These are phyloP conservation scores for Mycena olivaceomarginata DNA, from an alignment of 768 basidiomycete species.

Conservation along the genomic window DNA sequence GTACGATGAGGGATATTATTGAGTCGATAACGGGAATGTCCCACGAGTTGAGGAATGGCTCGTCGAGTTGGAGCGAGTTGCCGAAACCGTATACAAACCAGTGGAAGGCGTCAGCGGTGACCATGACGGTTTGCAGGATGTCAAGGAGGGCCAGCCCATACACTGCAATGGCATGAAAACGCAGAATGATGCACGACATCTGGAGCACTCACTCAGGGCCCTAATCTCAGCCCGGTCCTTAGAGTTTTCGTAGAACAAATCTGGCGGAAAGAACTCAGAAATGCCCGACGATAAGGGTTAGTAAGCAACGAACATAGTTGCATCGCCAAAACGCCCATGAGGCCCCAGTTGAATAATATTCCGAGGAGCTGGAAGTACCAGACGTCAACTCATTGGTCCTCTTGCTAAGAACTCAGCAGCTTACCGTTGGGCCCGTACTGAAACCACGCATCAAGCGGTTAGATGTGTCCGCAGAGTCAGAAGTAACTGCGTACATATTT, in stretches of 20 bases:
- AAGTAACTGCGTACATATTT: conserved; percentile 23
- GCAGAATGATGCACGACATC: neutral
- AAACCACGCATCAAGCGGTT: neutral
- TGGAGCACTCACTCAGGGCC: conserved; percentile 14
- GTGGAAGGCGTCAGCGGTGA: conserved; percentile 48
- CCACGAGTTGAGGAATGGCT: neutral
- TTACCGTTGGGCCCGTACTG: too few relatives aligned
- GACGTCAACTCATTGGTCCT: too few relatives aligned
- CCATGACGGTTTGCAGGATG: conserved; percentile 39
- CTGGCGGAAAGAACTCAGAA: neutral
- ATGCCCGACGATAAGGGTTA: too few relatives aligned
- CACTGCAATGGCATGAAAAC: conserved; percentile 28
- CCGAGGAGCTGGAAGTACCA: too few relatives aligned
- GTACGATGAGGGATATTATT: conserved; percentile 41
- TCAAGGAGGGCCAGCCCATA: conserved; percentile 44
- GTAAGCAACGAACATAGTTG: too few relatives aligned
- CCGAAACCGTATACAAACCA: conserved; percentile 48
- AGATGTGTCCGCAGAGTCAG: neutral
- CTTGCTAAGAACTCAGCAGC: too few relatives aligned
- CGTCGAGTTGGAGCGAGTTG: conserved; percentile 28
- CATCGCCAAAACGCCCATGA: too few relatives aligned
- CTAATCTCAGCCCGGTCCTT: conserved; percentile 17
- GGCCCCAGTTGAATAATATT: too few relatives aligned
- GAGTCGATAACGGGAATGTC: conserved; percentile 37
- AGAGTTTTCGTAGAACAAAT: conserved; percentile 5